phyloP scores from a whole-genome alignment of 2,329 filamentous ascomycete species.

The Apiospora aurea region DNA sequence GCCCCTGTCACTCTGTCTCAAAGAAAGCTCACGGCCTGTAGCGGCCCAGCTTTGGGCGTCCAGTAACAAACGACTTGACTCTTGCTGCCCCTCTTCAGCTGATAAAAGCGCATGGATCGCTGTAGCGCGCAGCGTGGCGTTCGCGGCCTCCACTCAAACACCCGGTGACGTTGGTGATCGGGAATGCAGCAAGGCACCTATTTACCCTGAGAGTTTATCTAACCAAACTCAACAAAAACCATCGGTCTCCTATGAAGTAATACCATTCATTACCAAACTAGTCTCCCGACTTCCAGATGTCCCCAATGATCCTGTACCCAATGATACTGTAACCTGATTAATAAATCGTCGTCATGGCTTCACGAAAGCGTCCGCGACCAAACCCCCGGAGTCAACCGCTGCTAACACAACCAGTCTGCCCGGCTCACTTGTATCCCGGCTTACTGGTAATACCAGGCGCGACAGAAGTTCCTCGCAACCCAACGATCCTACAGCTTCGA shows the following conservation, averaged over 20 bases:
- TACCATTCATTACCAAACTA: background rate
- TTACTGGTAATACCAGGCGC: conserved; percentile 3
- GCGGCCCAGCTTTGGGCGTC: background rate
- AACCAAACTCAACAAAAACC: background rate
- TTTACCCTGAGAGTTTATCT: background rate
- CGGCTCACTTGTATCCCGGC: conserved; percentile 28
- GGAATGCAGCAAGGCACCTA: conserved; percentile 20
- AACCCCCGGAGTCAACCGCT: conserved; percentile 40
- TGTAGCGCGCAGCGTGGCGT: background rate
- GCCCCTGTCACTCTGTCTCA: background rate
- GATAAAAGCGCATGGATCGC: conserved; percentile 20
- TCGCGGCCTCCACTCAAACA: conserved; percentile 11
- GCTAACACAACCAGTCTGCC: conserved; percentile 33
- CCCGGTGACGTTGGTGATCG: conserved; percentile 15
- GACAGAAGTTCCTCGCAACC: conserved; percentile 25
- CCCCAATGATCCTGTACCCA: background rate
- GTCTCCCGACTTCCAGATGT: background rate
- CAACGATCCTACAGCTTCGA: background rate
- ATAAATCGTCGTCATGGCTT: conserved; percentile 45
- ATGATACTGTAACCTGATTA: background rate
- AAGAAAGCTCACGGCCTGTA: background rate
- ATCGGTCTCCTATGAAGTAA: background rate
- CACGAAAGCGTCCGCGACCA: conserved; percentile 50
- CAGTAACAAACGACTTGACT: background rate
- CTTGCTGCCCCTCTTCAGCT: conserved; percentile 14